phyloP scores from a whole-genome alignment of 1,284 basidiomycete genomes.

The Mycena sp. region DNA sequence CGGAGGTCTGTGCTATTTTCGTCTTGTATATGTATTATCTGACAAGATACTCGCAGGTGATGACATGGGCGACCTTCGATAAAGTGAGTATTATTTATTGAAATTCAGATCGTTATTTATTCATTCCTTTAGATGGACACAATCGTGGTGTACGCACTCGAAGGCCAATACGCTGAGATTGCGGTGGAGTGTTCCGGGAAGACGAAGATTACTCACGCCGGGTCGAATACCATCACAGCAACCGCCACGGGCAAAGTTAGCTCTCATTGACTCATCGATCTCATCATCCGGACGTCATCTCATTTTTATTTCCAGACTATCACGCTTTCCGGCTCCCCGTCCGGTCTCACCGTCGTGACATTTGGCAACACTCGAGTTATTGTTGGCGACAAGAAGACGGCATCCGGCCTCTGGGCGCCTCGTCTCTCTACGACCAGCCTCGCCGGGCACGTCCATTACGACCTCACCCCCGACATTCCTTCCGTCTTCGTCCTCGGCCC shows the following conservation, averaged over 20 bases:
- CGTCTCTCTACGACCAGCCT: conserved; percentile 34
- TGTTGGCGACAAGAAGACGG: conserved; percentile 53
- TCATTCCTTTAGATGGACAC: conserved; percentile 41
- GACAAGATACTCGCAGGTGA: conserved; percentile 34
- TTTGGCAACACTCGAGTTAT: conserved; percentile 44
- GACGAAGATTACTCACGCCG: conserved; percentile 28
- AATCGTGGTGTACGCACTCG: conserved; percentile 48
- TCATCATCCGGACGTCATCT: neutral
- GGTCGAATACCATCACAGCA: conserved; percentile 37
- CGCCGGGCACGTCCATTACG: conserved; percentile 39
- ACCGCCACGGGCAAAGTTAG: conserved; percentile 8
- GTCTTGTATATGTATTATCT: neutral
- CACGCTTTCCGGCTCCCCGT: conserved; percentile 45
- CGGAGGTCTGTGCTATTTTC: conserved; percentile 42
- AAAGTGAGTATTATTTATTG: conserved; percentile 20
- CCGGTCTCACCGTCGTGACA: conserved; percentile 45
- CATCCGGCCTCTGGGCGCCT: conserved; percentile 50
- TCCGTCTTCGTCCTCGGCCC: conserved; percentile 55
- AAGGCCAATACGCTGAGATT: conserved; percentile 47
- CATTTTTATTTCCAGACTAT: conserved; percentile 30
- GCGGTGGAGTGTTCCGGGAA: conserved; percentile 34
- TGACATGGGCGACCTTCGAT: conserved; percentile 49
- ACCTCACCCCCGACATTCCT: conserved; percentile 42
- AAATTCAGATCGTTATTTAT: neutral
- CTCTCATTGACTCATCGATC: neutral